Evolutionary conservation across 352 stramenopile species (phyloP).

Genomic region (Phytophthora citricola): DNA sequence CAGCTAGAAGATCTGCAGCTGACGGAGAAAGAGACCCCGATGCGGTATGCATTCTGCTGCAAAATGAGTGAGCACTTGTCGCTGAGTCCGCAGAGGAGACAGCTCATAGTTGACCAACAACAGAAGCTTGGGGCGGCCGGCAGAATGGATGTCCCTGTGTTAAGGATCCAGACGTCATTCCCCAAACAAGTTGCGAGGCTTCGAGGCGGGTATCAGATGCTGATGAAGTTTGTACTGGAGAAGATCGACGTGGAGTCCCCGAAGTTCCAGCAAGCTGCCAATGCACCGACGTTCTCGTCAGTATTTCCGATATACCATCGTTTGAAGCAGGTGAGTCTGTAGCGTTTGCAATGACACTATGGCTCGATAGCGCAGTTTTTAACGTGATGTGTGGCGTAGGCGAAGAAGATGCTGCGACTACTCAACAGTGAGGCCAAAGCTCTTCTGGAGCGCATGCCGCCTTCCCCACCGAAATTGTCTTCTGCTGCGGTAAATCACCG

Average conservation of each 20-base stretch:
- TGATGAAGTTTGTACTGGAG: slow-evolving; percentile 44
- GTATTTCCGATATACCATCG: slow-evolving; percentile 60
- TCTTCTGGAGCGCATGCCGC: slow-evolving; percentile 37
- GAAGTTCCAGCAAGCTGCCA: slow-evolving; percentile 35
- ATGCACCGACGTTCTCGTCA: slow-evolving; percentile 41
- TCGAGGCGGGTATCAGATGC: slow-evolving; percentile 33
- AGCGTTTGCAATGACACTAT: background rate
- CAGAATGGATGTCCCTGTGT: slow-evolving; percentile 9
- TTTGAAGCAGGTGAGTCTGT: slow-evolving; percentile 50
- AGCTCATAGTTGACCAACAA: slow-evolving; percentile 17
- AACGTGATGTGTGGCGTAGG: slow-evolving; percentile 27
- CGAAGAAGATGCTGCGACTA: slow-evolving; percentile 45
- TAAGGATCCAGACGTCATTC: slow-evolving; percentile 44
- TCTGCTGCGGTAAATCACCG: slow-evolving; percentile 42
- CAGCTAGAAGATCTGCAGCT: slow-evolving; percentile 40
- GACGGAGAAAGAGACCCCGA: slow-evolving; percentile 44
- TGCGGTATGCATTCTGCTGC: slow-evolving; percentile 55
- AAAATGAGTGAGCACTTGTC: slow-evolving; percentile 62
- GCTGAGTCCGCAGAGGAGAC: slow-evolving; percentile 22
- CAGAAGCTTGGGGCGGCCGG: slow-evolving; percentile 7
- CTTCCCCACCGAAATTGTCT: slow-evolving; percentile 23
- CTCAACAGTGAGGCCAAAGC: slow-evolving; percentile 46
- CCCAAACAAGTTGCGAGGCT: slow-evolving; percentile 45
- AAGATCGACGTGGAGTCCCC: slow-evolving; percentile 37
- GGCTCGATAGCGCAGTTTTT: too few species aligned